A percentile compares a stretch with the other conserved stretches of the same genome.
Conservation (phyloP, 139 green algal species). For the Prasinococcaceae sp. region DNA sequence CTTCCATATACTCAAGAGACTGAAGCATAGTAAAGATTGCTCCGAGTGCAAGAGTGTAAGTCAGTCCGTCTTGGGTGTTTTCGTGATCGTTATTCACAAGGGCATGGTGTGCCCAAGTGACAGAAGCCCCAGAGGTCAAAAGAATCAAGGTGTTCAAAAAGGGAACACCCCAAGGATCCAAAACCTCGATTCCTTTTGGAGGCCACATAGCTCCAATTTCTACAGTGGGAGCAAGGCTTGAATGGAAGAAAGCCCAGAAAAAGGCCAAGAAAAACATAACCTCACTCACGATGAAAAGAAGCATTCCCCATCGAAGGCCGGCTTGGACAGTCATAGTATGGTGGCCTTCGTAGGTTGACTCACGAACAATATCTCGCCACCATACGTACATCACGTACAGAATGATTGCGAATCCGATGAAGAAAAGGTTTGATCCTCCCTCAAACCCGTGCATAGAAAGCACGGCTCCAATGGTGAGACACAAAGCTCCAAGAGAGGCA, state of each 20-base stretch:
- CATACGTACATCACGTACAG: slow-evolving; percentile 48
- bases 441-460: slow-evolving; percentile 51
- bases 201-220: slow-evolving; percentile 46
- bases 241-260: slow-evolving; percentile 54
- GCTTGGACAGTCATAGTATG: slow-evolving; percentile 39
- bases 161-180: slow-evolving; percentile 45
- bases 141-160: slow-evolving; percentile 51
- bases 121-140: slow-evolving; percentile 33
- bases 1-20: slow-evolving; percentile 41
- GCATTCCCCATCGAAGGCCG: slow-evolving; percentile 24
- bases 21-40: slow-evolving; percentile 45
- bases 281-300: slow-evolving; percentile 2
- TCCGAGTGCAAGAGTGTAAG: slow-evolving; percentile 31
- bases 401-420: slow-evolving; percentile 37
- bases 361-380: slow-evolving; percentile 47
- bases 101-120: slow-evolving; percentile 49
- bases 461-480: slow-evolving; percentile 36
- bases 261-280: slow-evolving; percentile 26
- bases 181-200: slow-evolving; percentile 46
- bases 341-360: slow-evolving; percentile 35
- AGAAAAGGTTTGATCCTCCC: slow-evolving; percentile 33
- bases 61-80: slow-evolving; percentile 27
- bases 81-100: slow-evolving; percentile 33
- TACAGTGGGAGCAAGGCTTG: slow-evolving; percentile 40
- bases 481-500: slow-evolving; percentile 33